phyloP scores from a whole-genome alignment of 1,284 basidiomycete genomes.

The Tilletiopsis washingtonensis region DNA sequence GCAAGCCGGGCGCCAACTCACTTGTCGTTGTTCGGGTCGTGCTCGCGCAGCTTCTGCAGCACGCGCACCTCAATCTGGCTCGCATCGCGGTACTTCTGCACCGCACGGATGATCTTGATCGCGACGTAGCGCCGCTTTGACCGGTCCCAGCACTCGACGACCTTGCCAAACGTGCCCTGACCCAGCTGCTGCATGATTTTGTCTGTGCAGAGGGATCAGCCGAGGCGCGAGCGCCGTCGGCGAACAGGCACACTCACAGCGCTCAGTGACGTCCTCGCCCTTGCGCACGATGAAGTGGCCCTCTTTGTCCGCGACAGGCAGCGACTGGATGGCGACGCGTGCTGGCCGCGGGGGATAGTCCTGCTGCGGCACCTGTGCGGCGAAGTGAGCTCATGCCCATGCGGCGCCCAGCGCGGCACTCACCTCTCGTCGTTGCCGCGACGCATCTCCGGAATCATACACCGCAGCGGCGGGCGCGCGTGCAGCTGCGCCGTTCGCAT shows the following conservation, averaged over 20 bases:
- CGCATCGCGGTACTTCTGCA: slow-evolving; percentile 70
- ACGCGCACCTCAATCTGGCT: slow-evolving; percentile 98
- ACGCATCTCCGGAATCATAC: too few species aligned
- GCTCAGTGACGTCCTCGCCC: slow-evolving; percentile 42
- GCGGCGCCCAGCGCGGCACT: too few species aligned
- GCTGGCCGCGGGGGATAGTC: background rate
- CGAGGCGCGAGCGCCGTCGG: background rate
- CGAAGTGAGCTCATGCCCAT: too few species aligned
- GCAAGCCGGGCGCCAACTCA: too few species aligned
- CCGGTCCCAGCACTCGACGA: slow-evolving; percentile 84
- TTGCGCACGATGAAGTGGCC: slow-evolving; percentile 49
- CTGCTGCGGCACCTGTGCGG: too few species aligned
- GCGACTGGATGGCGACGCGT: too few species aligned
- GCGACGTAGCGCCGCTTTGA: slow-evolving; percentile 65
- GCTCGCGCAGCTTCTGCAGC: slow-evolving; percentile 78
- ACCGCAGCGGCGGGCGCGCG: too few species aligned
- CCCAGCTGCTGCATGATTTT: slow-evolving; percentile 79
- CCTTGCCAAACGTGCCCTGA: slow-evolving; percentile 98
- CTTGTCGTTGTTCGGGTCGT: slow-evolving; percentile 83
- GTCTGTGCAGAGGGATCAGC: slow-evolving; percentile 7
- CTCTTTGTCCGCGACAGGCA: slow-evolving; percentile 48
- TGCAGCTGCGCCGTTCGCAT: too few species aligned
- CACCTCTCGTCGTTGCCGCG: too few species aligned
- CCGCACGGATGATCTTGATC: slow-evolving; percentile 80
- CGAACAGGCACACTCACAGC: slow-evolving; percentile 13